Conservation (phyloP, 2,329 filamentous ascomycete genomes). For the Chaetomiaceae sp. region DNA sequence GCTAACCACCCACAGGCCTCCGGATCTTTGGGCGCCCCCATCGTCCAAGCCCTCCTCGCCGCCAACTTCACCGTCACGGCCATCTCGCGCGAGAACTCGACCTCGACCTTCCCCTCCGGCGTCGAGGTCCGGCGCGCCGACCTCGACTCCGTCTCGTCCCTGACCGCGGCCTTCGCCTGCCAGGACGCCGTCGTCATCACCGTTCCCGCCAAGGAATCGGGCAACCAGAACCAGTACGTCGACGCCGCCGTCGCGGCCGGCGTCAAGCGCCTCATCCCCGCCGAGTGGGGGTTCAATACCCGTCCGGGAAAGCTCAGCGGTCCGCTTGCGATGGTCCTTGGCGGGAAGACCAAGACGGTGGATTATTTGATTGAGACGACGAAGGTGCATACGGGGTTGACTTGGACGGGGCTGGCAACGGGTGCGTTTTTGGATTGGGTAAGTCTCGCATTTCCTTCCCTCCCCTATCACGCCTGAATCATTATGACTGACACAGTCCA, state of each 20-base stretch:
- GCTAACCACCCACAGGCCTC: conserved; percentile 26
- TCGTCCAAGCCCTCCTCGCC: conserved; percentile 29
- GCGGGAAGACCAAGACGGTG: conserved; percentile 31
- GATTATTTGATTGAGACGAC: conserved; percentile 47
- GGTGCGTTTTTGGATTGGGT: conserved; percentile 59
- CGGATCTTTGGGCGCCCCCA: conserved; percentile 30
- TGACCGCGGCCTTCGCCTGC: conserved; percentile 44
- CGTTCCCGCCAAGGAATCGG: conserved; percentile 38
- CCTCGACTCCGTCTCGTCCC: conserved; percentile 41
- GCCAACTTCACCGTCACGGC: conserved; percentile 46
- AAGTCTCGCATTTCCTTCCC: conserved; percentile 8
- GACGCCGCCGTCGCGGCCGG: conserved; percentile 53
- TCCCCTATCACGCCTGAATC: no score
- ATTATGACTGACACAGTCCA: neutral
- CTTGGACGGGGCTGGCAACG: conserved; percentile 54
- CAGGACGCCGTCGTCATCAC: conserved; percentile 53
- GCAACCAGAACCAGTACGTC: conserved; percentile 47
- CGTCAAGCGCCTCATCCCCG: conserved; percentile 53
- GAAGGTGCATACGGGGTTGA: conserved; percentile 42
- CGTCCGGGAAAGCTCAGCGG: conserved; percentile 29
- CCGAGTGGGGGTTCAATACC: conserved; percentile 42
- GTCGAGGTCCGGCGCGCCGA: conserved; percentile 42
- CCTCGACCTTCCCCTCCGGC: conserved; percentile 31
- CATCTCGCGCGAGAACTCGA: conserved; percentile 44
- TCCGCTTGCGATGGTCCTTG: conserved; percentile 22